phyloP scores from a whole-genome alignment of 495 filamentous ascomycete species.

The Annulohypoxylon stygium region DNA sequence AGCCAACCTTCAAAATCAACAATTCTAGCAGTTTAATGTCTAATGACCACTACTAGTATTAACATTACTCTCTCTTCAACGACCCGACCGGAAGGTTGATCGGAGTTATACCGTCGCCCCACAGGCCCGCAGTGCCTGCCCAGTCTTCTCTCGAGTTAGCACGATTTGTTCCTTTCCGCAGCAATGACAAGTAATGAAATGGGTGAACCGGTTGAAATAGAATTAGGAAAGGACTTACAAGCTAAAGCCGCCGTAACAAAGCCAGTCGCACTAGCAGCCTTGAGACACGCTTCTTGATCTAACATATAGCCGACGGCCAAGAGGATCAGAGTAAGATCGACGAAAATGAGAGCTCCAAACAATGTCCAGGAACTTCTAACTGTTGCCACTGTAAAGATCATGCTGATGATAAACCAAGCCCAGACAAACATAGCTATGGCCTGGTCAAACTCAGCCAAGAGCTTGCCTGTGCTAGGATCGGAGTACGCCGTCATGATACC shows the following conservation, averaged over 20 bases:
- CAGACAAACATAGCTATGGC: constrained; percentile 16
- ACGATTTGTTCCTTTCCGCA: background rate
- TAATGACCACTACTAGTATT: too few species aligned
- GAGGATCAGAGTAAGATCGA: constrained; percentile 12
- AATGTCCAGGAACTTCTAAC: constrained; percentile 8
- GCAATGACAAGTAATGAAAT: background rate
- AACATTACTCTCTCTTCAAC: constrained; percentile 4
- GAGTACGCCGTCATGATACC: constrained; percentile 7
- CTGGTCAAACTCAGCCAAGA: constrained; percentile 9
- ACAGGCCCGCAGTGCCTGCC: constrained; percentile 9
- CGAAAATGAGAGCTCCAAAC: constrained; percentile 7
- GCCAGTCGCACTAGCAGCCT: constrained; percentile 11
- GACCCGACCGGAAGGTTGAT: constrained; percentile 6
- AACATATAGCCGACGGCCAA: constrained; percentile 10
- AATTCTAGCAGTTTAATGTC: too few species aligned
- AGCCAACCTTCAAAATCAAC: background rate
- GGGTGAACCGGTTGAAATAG: background rate
- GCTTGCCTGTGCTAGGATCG: constrained; percentile 4
- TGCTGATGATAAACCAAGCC: constrained; percentile 16
- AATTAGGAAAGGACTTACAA: background rate
- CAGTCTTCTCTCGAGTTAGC: constrained; percentile 13
- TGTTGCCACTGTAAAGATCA: constrained; percentile 12
- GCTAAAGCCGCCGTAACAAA: constrained; percentile 4
- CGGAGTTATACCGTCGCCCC: constrained; percentile 13
- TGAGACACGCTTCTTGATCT: constrained; percentile 2